Conservation (phyloP, 192 early-diverging fungal genomes). For the Allomyces macrogynus region DNA sequence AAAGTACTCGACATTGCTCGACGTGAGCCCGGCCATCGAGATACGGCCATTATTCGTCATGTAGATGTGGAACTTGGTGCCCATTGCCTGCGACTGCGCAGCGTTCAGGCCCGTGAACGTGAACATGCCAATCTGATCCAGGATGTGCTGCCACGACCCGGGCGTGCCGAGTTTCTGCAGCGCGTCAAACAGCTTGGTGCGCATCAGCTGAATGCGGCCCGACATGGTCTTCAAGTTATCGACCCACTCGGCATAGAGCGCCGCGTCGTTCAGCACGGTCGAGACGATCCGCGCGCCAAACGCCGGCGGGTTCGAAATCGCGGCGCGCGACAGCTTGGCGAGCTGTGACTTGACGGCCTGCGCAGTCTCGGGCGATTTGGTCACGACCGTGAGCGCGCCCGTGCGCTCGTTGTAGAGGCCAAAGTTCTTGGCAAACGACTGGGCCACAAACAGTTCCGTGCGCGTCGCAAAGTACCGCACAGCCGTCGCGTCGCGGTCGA, state of each 20-base stretch:
- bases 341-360: conserved; percentile 55
- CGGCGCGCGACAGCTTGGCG: conserved; percentile 58
- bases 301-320: conserved; percentile 75
- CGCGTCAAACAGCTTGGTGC: conserved; percentile 37
- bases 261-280: conserved; percentile 58
- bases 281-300: conserved; percentile 77
- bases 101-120: conserved; percentile 73
- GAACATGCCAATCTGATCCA: conserved; percentile 97
- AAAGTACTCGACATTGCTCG: conserved; percentile 69
- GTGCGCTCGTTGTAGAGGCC: conserved; percentile 87
- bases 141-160: conserved; percentile 88
- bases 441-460: conserved; percentile 73
- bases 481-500: conserved; percentile 79
- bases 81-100: conserved; percentile 55
- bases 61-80: conserved; percentile 77
- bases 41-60: conserved; percentile 89
- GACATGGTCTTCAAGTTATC: conserved; percentile 63
- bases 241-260: conserved; percentile 68
- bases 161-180: conserved; percentile 60
- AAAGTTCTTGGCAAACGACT: conserved; percentile 98
- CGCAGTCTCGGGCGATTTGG: conserved; percentile 25
- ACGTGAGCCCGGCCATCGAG: conserved; percentile 82
- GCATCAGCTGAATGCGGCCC: conserved; percentile 75
- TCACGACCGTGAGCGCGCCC: conserved; percentile 66
- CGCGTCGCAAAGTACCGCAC: conserved; percentile 79